Conservation (phyloP, 208 protist genomes). For the Leishmania braziliensis region DNA sequence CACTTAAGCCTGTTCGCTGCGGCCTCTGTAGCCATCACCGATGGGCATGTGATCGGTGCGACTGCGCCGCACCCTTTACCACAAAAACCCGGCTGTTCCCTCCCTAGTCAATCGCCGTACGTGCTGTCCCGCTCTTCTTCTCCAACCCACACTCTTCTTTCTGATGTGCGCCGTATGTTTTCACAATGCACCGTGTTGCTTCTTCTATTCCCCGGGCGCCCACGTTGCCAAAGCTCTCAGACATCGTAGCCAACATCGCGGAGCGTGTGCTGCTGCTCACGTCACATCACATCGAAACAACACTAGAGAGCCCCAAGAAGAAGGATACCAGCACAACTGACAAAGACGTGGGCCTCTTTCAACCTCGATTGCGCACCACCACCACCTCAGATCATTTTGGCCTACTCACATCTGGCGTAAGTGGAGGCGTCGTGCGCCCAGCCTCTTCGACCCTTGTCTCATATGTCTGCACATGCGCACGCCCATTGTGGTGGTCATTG, state of each 20-base stretch:
- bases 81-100: neutral
- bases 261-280: neutral
- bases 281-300: neutral
- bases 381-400: neutral
- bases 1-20: neutral
- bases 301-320: neutral
- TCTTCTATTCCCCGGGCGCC: neutral
- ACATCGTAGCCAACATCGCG: neutral
- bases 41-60: neutral
- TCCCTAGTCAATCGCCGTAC: neutral
- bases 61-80: neutral
- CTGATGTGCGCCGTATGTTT: neutral
- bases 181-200: neutral
- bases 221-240: neutral
- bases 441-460: neutral
- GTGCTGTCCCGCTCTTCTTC: neutral
- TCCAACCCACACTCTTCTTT: neutral
- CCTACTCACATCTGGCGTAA: neutral
- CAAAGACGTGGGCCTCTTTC: neutral
- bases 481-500: neutral
- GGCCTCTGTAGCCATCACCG: neutral
- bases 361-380: neutral
- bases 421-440: neutral
- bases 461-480: neutral
- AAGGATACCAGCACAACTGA: neutral